Evolutionary conservation across 2,329 filamentous ascomycete genomes (phyloP).

Genomic region (Fusarium odoratissimum): DNA sequence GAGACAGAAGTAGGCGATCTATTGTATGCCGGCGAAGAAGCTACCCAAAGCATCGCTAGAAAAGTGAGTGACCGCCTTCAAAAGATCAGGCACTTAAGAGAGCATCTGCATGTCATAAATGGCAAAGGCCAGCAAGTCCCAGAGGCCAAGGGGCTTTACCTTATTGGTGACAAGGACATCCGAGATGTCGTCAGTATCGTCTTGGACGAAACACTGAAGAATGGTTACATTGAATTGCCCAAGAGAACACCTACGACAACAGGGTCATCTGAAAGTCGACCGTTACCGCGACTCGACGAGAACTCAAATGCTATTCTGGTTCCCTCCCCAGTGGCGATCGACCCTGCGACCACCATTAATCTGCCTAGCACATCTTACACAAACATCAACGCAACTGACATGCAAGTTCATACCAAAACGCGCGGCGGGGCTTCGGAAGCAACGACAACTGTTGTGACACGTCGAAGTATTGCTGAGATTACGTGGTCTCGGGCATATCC

Average conservation of each 20-base stretch:
- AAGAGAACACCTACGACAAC: constrained; percentile 16
- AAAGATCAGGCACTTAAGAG: constrained; percentile 23
- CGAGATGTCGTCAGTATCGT: constrained; percentile 40
- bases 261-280: constrained; percentile 4
- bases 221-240: background rate
- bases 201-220: constrained; percentile 28
- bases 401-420: constrained; percentile 37
- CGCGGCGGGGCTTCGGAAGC: constrained; percentile 31
- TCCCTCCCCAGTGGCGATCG: constrained; percentile 38
- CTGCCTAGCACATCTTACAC: constrained; percentile 49
- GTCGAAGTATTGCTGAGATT: constrained; percentile 47
- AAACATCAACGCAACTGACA: constrained; percentile 35
- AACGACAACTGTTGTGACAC: constrained; percentile 47
- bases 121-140: constrained; percentile 20
- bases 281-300: constrained; percentile 37
- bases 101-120: constrained; percentile 29
- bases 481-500: constrained; percentile 42
- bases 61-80: constrained; percentile 40
- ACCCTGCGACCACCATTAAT: constrained; percentile 51
- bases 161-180: constrained; percentile 41
- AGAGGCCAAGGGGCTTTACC: constrained; percentile 32
- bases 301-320: constrained; percentile 41
- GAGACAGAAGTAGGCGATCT: background rate
- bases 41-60: constrained; percentile 23
- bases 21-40: constrained; percentile 16